phyloP scores from a whole-genome alignment of 108 stramenopile species.

The Cyclotella kingstonii region DNA sequence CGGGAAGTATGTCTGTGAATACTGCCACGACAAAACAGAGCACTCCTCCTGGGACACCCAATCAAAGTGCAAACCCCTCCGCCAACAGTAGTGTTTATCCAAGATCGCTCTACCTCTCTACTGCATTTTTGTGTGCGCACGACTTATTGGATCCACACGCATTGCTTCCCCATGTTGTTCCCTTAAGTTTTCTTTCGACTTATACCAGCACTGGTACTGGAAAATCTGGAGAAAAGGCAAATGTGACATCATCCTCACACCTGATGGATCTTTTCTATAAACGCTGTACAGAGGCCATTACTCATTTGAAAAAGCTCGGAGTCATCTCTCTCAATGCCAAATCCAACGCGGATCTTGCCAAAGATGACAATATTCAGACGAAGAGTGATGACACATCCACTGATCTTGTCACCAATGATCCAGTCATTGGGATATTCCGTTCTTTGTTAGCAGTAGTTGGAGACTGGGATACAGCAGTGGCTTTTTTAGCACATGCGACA shows the following conservation, averaged over 20 bases:
- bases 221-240: background rate
- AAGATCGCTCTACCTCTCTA: conserved; percentile 32
- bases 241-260: conserved; percentile 4
- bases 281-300: conserved; percentile 29
- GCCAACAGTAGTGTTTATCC: conserved; percentile 14
- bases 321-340: conserved; percentile 42
- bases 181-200: background rate
- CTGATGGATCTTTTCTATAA: conserved; percentile 33
- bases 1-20: background rate
- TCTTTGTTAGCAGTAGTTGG: conserved; percentile 22
- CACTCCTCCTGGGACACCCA: too few species aligned
- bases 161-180: conserved; percentile 26
- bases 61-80: background rate
- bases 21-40: too few species aligned
- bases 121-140: conserved; percentile 50
- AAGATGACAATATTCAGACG: conserved; percentile 1
- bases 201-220: background rate
- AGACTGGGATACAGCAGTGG: conserved; percentile 26
- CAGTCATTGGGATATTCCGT: conserved; percentile 27
- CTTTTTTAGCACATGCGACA: conserved; percentile 32
- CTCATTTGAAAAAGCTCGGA: conserved; percentile 38
- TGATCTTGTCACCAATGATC: conserved; percentile 24
- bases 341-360: background rate
- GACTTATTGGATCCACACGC: conserved; percentile 50
- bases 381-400: background rate